phyloP scores from a whole-genome alignment of 352 stramenopile genomes.

The Phytopythium mirpurense region DNA sequence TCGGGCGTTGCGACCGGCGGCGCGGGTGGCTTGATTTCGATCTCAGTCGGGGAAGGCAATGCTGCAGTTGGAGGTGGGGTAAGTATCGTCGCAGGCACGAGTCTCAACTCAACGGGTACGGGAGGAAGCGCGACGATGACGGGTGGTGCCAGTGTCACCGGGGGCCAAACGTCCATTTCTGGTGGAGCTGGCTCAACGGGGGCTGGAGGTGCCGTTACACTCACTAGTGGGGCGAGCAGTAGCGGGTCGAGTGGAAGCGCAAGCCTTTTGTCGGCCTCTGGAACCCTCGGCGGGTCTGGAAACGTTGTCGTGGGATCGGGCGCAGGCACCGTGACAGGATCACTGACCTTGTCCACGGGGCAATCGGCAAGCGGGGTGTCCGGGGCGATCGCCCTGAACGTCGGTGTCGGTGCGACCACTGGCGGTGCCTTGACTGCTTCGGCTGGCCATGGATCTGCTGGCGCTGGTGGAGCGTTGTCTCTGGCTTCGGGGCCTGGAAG shows the following conservation, averaged over 20 bases:
- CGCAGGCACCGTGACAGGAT: conserved; percentile 20
- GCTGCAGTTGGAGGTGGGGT: conserved; percentile 18
- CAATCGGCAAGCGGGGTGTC: conserved; percentile 20
- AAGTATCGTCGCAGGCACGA: conserved; percentile 20
- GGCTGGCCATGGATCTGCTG: conserved; percentile 16
- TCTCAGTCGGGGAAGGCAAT: conserved; percentile 26
- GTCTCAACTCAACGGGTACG: conserved; percentile 19
- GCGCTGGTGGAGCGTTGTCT: conserved; percentile 22
- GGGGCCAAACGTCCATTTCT: conserved; percentile 26
- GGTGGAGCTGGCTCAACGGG: conserved; percentile 32
- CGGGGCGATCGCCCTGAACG: conserved; percentile 27
- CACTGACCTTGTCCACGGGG: conserved; percentile 35
- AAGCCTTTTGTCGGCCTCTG: conserved; percentile 13
- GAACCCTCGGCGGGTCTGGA: conserved; percentile 10
- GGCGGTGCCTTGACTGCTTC: conserved; percentile 22
- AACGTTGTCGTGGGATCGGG: conserved; percentile 11
- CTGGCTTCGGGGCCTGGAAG: conserved; percentile 26
- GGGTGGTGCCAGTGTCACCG: conserved; percentile 23
- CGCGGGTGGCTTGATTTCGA: conserved; percentile 21
- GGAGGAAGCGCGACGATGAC: conserved; percentile 12
- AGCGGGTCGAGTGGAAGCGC: conserved; percentile 17
- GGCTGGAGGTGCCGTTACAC: conserved; percentile 30
- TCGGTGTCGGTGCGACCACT: conserved; percentile 18
- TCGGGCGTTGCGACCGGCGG: conserved; percentile 23
- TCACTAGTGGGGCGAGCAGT: conserved; percentile 34